Conservation (phyloP, 2,329 filamentous ascomycete genomes). For the Chrysosphaeria jannelii region DNA sequence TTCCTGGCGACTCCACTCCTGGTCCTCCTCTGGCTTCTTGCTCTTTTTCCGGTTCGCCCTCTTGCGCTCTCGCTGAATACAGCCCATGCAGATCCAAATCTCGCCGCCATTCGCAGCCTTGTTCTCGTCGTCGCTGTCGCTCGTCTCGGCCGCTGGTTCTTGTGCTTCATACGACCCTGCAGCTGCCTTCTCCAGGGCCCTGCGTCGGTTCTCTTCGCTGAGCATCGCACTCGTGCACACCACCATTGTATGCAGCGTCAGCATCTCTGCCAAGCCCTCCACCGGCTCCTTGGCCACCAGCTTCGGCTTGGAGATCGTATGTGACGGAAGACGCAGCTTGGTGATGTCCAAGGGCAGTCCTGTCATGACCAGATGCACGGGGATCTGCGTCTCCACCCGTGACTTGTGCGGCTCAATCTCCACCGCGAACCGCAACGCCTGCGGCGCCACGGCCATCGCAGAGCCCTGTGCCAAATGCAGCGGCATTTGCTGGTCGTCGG, state of each 20-base stretch:
- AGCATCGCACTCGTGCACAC: conserved; percentile 86
- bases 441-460: conserved; percentile 3
- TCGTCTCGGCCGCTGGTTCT: conserved; percentile 14
- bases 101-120: conserved; percentile 73
- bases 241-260: conserved; percentile 52
- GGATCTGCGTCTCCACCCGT: conserved; percentile 87
- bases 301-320: conserved; percentile 88
- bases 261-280: conserved; percentile 35
- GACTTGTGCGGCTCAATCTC: conserved; percentile 50
- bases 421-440: conserved; percentile 8
- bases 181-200: conserved; percentile 31
- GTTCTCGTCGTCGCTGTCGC: conserved; percentile 30
- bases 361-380: conserved; percentile 51
- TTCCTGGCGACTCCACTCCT: conserved; percentile 58
- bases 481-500: conserved; percentile 2
- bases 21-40: conserved; percentile 77
- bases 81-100: conserved; percentile 73
- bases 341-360: conserved; percentile 47
- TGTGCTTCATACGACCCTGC: conserved; percentile 12
- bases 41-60: conserved; percentile 75
- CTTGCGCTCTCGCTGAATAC: conserved; percentile 74
- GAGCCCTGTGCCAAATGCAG: not conserved
- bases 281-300: conserved; percentile 45
- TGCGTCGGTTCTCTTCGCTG: conserved; percentile 30
- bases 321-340: conserved; percentile 57